These are phyloP conservation scores for Saksenaea oblongispora DNA, from an alignment of 371 early-diverging fungal species.

Conservation along the genomic window DNA sequence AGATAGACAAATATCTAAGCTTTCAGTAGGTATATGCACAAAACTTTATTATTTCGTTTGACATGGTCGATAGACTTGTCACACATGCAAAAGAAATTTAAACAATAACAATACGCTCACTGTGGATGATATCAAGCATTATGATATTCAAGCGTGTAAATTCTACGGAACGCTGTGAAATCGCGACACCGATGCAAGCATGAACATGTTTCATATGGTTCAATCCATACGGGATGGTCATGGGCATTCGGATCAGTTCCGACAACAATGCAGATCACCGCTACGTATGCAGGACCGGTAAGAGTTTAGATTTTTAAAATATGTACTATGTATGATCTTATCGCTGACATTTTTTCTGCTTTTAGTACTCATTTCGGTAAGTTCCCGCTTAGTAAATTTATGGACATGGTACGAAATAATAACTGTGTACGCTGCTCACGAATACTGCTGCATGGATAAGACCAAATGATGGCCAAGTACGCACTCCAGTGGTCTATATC, in stretches of 20 bases:
- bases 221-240: background rate
- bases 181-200: slow-evolving; percentile 2
- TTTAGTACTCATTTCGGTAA: no score
- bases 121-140: slow-evolving; percentile 3
- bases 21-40: slow-evolving; percentile 5
- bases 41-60: background rate
- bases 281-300: slow-evolving; percentile 6
- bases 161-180: slow-evolving; percentile 6
- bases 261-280: background rate
- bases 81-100: background rate
- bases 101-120: background rate
- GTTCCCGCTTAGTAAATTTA: no score
- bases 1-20: background rate
- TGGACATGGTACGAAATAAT: no score
- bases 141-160: slow-evolving; percentile 2
- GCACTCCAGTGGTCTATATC: no score
- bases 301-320: slow-evolving; percentile 10
- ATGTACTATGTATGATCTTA: no score
- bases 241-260: background rate
- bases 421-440: no score
- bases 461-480: no score
- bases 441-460: no score
- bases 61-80: slow-evolving; percentile 4
- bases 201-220: slow-evolving; percentile 2
- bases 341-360: no score